phyloP scores from a whole-genome alignment of 345 rosid species.

The Dimocarpus longan region DNA sequence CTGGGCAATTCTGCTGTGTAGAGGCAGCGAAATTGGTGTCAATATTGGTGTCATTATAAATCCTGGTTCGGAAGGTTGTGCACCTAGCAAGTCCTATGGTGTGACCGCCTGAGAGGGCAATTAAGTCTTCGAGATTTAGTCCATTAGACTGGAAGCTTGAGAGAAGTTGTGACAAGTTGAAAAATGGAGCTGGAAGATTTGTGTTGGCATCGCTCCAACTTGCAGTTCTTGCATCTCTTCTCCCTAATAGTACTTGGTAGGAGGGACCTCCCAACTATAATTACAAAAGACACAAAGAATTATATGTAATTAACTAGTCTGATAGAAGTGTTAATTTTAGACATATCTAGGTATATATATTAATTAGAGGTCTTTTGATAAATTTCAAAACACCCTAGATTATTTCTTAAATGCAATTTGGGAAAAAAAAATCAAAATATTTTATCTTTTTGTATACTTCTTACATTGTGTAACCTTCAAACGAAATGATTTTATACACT shows the following conservation, averaged over 20 bases:
- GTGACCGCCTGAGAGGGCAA: constrained; percentile 37
- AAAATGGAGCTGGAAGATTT: constrained; percentile 11
- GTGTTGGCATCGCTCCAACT: neutral
- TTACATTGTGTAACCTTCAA: no score
- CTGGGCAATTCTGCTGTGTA: constrained; percentile 36
- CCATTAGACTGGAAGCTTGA: constrained; percentile 15
- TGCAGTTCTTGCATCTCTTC: constrained; percentile 22
- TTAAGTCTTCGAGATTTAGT: constrained; percentile 14
- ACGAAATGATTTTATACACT: no score
- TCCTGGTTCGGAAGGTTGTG: constrained; percentile 37
- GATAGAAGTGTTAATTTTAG: no score
- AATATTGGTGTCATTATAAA: constrained; percentile 50
- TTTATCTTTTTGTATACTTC: no score
- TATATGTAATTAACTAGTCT: no score
- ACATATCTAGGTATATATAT: no score
- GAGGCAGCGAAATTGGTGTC: constrained; percentile 36
- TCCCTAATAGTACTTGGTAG: constrained; percentile 1
- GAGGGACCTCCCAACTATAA: constrained; percentile 17
- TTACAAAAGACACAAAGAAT: neutral
- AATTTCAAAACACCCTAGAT: no score
- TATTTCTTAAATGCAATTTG: no score
- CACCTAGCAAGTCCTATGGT: constrained; percentile 56
- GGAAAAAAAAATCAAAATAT: neutral
- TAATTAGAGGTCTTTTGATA: no score
- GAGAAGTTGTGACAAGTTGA: constrained; percentile 15